A percentile compares a stretch with the other conserved stretches of the same genome.
These are phyloP conservation scores for Urostyla sp. DNA, from an alignment of 73 alveolate species.

Conservation along the genomic window DNA sequence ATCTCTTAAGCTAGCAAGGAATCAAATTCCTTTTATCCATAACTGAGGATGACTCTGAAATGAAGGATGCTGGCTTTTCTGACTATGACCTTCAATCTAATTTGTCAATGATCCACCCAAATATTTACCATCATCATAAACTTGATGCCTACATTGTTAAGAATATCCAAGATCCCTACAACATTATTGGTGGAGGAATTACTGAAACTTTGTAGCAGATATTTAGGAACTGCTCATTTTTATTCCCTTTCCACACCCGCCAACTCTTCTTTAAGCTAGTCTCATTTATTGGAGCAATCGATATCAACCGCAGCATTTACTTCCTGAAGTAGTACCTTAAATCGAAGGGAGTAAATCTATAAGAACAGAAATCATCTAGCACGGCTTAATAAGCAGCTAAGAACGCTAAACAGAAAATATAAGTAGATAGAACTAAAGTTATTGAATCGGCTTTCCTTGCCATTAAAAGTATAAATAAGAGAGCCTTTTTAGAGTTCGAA, in stretches of 20 bases:
- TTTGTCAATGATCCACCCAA: background rate
- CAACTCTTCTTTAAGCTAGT: conserved; percentile 41
- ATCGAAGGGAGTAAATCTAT: conserved; percentile 30
- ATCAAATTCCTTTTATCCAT: conserved; percentile 19
- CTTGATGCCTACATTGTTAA: conserved; percentile 46
- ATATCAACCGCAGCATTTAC: conserved; percentile 50
- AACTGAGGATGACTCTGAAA: conserved; percentile 19
- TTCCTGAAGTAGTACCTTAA: conserved; percentile 45
- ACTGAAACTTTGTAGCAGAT: conserved; percentile 36
- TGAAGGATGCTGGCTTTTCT: conserved; percentile 34
- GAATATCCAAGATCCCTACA: conserved; percentile 44
- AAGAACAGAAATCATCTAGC: conserved; percentile 46
- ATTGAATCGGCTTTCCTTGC: conserved; percentile 58
- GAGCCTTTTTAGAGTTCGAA: conserved; percentile 83
- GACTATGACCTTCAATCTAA: conserved; percentile 21
- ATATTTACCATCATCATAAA: conserved; percentile 49
- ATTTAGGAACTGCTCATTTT: conserved; percentile 47
- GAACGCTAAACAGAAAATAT: conserved; percentile 55
- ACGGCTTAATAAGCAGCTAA: too few relatives aligned
- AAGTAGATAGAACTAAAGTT: conserved; percentile 52
- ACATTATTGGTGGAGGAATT: conserved; percentile 39
- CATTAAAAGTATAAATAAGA: conserved; percentile 22
- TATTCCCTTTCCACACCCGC: conserved; percentile 58
- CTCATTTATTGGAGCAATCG: conserved; percentile 51
- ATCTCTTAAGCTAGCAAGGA: conserved; percentile 28